Base-by-base conservation (phyloP, 192 early-diverging fungal genomes). In the Rhizophagus sp. region DNA sequence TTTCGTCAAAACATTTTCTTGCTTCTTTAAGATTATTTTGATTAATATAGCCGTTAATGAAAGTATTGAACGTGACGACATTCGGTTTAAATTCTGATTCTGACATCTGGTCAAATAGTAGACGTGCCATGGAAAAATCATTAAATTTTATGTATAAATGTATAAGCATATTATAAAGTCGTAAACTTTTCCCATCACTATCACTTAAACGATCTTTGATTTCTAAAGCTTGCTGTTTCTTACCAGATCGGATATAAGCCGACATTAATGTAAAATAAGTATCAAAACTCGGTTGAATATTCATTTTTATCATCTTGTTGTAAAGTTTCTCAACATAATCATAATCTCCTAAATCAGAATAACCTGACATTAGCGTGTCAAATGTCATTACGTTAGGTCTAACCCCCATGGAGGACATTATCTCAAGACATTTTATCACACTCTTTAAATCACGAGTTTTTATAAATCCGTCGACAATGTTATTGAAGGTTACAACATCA, bases 131-230 rank as follows among this genome's bases (percentile, higher is more conserved):
- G 15, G 50, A 22, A 34, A 62, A 62, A 62, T 79, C 78, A n/a
- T 79, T 62, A 9, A 62, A 62, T 47, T 24, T 62, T 22, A 62
- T 52, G n/a, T 71, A 69, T 50, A 71, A 33, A 71, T 71, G 19
- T 27, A 79, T 79, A 25, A 79, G 67, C 36, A 62, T 62, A n/a
- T 79, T 79, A 36, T 44, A 79, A 36, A 69, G 19, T 61, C 68
- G 33, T 34, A 79, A 30, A 57, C n/a, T 24, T 62, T 57, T 68
- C 41, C 15, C 13, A 44, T 39, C 17, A 36, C n/a, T 79, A 44
- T 39, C 17, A 24, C n/a, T 79, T 62, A 79, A 33, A 30, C 13
- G 34, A 34, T 79, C 50, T 13, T 44, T 27, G 17, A 79, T 44
- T 36, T 61, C 24, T 49, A 66, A 44, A 24, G 25, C 68, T 34